phyloP scores from a whole-genome alignment of 2,329 filamentous ascomycete species.

The Sarocladium oryzae region DNA sequence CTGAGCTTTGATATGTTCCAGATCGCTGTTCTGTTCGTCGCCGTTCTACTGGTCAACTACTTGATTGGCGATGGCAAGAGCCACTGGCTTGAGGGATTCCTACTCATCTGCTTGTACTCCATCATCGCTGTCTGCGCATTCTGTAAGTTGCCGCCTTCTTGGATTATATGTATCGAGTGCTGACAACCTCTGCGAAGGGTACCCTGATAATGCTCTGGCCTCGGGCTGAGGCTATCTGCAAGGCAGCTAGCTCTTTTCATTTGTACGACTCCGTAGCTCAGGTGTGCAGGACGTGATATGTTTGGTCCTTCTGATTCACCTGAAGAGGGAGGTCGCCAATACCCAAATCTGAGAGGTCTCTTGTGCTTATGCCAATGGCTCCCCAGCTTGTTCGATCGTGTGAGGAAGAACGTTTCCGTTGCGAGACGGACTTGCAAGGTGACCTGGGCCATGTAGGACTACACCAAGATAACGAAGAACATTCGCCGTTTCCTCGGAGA shows the following conservation, averaged over 20 bases:
- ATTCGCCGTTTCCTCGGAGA: too few relatives aligned
- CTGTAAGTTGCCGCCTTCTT: slow-evolving; percentile 39
- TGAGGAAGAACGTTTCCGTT: too few relatives aligned
- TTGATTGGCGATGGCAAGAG: slow-evolving; percentile 76
- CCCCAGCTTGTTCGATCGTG: too few relatives aligned
- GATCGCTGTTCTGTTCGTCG: slow-evolving; percentile 76
- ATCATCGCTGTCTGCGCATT: slow-evolving; percentile 69
- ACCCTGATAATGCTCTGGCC: background rate
- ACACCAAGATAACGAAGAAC: too few relatives aligned
- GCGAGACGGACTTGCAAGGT: too few relatives aligned
- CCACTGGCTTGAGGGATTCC: slow-evolving; percentile 73
- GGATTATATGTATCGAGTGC: background rate
- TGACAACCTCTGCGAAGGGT: background rate
- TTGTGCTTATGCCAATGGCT: too few relatives aligned
- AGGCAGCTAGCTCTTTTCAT: background rate
- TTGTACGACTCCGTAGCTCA: background rate
- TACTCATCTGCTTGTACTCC: slow-evolving; percentile 70
- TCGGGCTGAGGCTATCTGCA: background rate
- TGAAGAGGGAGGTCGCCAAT: too few relatives aligned
- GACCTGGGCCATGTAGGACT: too few relatives aligned
- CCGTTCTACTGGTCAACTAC: slow-evolving; percentile 80
- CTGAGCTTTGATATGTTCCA: slow-evolving; percentile 86
- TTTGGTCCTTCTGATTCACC: too few relatives aligned
- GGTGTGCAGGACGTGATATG: too few relatives aligned
- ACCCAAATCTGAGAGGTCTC: too few relatives aligned